Evolutionary conservation across 495 filamentous ascomycete species (phyloP), one percentile per base, ranked within the genome.

Genomic region (Tuber calosporum): DNA sequence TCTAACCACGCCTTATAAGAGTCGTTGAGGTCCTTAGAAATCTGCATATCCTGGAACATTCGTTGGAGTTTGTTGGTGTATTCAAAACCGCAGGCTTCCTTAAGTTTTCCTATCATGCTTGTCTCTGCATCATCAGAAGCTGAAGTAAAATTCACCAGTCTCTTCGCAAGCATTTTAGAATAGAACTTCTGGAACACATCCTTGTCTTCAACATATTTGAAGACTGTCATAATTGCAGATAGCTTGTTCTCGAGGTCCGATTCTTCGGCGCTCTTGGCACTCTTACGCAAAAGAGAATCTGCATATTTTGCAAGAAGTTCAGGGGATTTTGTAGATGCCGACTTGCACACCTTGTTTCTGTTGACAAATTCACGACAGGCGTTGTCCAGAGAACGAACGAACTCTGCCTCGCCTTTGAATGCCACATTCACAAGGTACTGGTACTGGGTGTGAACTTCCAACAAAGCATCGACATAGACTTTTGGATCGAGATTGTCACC

Each of bases 161-260:
- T 92, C 82, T 96, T 93, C 68, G 95, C 96, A 75, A 99, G 85
- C 90, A 94, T 95, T 69, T 94, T 92, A 13, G 96, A 96, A 83
- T 99, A 99, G 84, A 97, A 98, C 82, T 97, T 98, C 83, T 98
- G 96, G 86, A 98, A 99, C 9, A 99, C 95, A 82, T 99, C 95
- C 84, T 98, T 98, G 84, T 99, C 95, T 80, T 99, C 96, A 77
- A 99, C 97, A 84, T 98, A 99, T 84, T 99, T 99, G 89, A 99
- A 99, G 48, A 98, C 93, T 2, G 93, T 97, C 95, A 99, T 99
- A 79, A 99, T 94, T 81, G 97, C 92, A n/a, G 90, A 89, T 62
- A 98, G 85, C 72, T 92, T 92, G 75, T 90, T 89, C 83, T 99
- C 95, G 70, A 98, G 88, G 75, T 98, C 93, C 37, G 91, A 90